phyloP scores from a whole-genome alignment of 495 filamentous ascomycete species.

The Tirmania nivea region DNA sequence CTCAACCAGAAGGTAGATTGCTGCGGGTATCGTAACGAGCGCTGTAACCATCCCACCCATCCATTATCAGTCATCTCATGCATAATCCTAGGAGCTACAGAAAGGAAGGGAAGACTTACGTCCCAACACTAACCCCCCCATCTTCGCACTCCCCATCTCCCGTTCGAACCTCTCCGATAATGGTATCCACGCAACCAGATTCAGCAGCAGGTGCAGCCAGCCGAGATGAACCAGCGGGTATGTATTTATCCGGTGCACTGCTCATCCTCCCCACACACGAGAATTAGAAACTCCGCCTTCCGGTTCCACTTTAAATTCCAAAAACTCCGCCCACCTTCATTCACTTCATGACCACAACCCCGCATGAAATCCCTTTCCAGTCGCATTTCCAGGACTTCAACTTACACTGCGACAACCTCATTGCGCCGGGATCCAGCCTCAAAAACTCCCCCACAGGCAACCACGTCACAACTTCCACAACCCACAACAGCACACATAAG shows the following conservation, averaged over 20 bases:
- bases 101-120: conserved; percentile 27
- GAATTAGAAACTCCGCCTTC: too few species aligned
- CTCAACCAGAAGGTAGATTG: conserved; percentile 22
- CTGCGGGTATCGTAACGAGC: too few species aligned
- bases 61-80: too few species aligned
- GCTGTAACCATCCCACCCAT: too few species aligned
- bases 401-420: too few species aligned
- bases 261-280: too few species aligned
- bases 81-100: conserved; percentile 46
- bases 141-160: conserved; percentile 79
- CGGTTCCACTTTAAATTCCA: too few species aligned
- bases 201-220: conserved; percentile 59
- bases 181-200: conserved; percentile 57
- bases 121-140: conserved; percentile 64
- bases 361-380: too few species aligned
- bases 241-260: conserved; percentile 58
- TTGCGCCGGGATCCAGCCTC: too few species aligned
- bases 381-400: too few species aligned
- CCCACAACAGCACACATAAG: conserved; percentile 1
- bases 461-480: conserved; percentile 29
- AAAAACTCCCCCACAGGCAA: conserved; percentile 2
- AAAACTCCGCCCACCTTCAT: too few species aligned
- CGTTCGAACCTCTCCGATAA: conserved; percentile 79
- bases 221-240: conserved; percentile 72
- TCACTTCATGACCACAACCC: too few species aligned